A percentile compares a stretch with the other conserved stretches of the same genome.
phyloP scores from a whole-genome alignment of 495 filamentous ascomycete genomes.

The Penicillium flavigenum region DNA sequence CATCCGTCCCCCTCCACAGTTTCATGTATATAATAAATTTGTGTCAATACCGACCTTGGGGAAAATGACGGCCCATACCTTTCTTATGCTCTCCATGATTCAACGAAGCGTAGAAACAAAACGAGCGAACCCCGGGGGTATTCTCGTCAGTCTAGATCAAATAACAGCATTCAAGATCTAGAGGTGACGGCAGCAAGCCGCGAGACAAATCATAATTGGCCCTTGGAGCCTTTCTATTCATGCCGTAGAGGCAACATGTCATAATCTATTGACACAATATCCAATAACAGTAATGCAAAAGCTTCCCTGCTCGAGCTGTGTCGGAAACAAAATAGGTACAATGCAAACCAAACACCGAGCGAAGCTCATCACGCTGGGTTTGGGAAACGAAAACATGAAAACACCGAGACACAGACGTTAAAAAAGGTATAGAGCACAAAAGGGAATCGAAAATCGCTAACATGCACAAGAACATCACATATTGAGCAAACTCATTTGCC shows the following conservation, averaged over 20 bases:
- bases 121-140: no score
- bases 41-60: not conserved
- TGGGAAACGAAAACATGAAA: not conserved
- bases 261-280: constrained; percentile 7
- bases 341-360: constrained; percentile 11
- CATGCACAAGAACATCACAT: constrained; percentile 30
- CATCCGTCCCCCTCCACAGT: no score
- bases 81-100: not conserved
- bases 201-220: not conserved
- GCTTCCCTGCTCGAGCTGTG: not conserved
- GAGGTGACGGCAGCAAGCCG: not conserved
- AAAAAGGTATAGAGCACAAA: constrained; percentile 14
- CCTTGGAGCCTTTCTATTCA: constrained; percentile 2
- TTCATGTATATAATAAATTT: not conserved
- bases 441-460: constrained; percentile 1
- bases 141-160: not conserved
- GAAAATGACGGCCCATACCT: not conserved
- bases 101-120: not conserved
- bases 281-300: not conserved
- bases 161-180: not conserved
- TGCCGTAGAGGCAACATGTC: constrained; percentile 8
- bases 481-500: constrained; percentile 64
- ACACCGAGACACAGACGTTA: not conserved
- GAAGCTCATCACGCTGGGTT: constrained; percentile 2
- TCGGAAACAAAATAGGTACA: not conserved